Base-by-base conservation (phyloP, 2,329 filamentous ascomycete species). In the Monilinia fructigena region DNA sequence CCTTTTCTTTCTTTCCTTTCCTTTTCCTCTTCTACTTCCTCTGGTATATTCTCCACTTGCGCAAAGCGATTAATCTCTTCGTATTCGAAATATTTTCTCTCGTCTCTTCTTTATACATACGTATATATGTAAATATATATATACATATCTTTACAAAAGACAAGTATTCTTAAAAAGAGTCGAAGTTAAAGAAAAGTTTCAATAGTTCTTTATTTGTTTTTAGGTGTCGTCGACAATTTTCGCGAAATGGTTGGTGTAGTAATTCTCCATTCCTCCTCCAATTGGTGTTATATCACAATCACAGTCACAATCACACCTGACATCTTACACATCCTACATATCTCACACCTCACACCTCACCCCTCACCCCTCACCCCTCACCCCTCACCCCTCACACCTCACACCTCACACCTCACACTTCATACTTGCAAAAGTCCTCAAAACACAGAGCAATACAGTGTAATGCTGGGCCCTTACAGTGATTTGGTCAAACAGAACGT, bases 401-500 rank as follows among this genome's bases (percentile, higher is more conserved):
- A 26, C 14, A 42, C 6, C 2, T n/a, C 2, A 47, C 11, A 14
- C 5, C 6, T 35, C 31, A 35, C 7, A 31, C 55, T 26, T n/a
- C 40, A 18, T 12, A 23, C 28, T 48, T 28, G n/a, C 5, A 40
- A 61, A 50, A 20, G 14, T 23, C 38, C 58, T 50, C 35, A 20
- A n/a, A 16, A 26, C 40, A 10, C 28, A 61, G 35, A 61, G 47
- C 47, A 53, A 61, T 52, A 61, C 55, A 60, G 55, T 65, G 63
- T 66, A 61, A 54, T 61, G 63, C 63, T 31, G 58, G 58, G 58
- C 58, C 45, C 55, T 60, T 28, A 61, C 63, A 66, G 55, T 61
- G 58, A 54, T 38, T 54, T 66, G 63, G 63, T 61, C 55, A 35
- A 66, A 66, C 55, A 48, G 63, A 61, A 66, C 31, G 63, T 54